A percentile compares a stretch with the other conserved stretches of the same genome.
Conservation (phyloP, 2,329 filamentous ascomycete genomes). For the Chaetomium olivaceum region DNA sequence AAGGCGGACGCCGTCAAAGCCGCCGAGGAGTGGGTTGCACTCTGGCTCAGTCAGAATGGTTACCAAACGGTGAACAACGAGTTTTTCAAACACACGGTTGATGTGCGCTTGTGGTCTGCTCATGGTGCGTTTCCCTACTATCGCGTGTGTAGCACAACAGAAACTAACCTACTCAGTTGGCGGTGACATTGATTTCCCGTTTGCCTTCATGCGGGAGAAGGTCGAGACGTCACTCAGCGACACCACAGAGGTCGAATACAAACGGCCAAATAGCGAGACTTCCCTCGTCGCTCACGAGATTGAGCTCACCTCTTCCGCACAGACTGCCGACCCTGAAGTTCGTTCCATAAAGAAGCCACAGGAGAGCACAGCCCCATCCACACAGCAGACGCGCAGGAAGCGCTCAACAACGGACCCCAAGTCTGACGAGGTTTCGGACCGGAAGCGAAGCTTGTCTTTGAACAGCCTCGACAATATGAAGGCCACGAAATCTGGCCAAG, state of each 20-base stretch:
- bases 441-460: slow-evolving; percentile 25
- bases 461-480: slow-evolving; percentile 25
- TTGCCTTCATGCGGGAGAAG: slow-evolving; percentile 31
- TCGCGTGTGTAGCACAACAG: not conserved
- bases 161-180: slow-evolving; percentile 28
- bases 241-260: slow-evolving; percentile 5
- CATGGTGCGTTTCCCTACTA: slow-evolving; percentile 21
- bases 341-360: not conserved
- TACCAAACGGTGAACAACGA: slow-evolving; percentile 26
- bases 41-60: slow-evolving; percentile 27
- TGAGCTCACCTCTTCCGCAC: not conserved
- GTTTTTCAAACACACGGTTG: slow-evolving; percentile 33
- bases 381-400: slow-evolving; percentile 1
- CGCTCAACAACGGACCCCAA: not conserved
- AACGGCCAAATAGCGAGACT: slow-evolving; percentile 11
- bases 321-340: not conserved
- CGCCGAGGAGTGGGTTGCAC: slow-evolving; percentile 32
- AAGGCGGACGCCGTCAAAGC: slow-evolving; percentile 32
- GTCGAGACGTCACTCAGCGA: slow-evolving; percentile 5
- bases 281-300: not conserved
- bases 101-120: slow-evolving; percentile 28
- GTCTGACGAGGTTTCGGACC: not conserved
- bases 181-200: slow-evolving; percentile 29
- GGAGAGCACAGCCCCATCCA: not conserved
- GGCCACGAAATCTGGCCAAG: slow-evolving; percentile 2